Evolutionary conservation across 495 filamentous ascomycete genomes (phyloP).

Genomic region (Aeminium ludgeri): DNA sequence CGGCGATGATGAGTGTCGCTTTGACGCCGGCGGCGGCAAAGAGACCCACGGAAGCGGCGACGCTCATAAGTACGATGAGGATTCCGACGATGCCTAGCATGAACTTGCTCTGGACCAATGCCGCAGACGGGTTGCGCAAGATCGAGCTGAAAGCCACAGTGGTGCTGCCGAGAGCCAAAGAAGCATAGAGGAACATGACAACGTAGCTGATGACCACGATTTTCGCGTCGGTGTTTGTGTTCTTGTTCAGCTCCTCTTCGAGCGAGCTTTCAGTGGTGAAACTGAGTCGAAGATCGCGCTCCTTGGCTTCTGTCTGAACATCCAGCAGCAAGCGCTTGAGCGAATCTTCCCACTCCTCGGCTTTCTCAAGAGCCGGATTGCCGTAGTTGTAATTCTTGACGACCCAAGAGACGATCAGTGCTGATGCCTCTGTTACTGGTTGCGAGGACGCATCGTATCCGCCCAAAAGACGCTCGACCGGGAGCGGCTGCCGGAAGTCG

Average conservation of each 20-base stretch:
- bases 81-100: slow-evolving; percentile 84
- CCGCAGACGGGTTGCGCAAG: slow-evolving; percentile 60
- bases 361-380: slow-evolving; percentile 45
- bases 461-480: slow-evolving; percentile 70
- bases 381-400: slow-evolving; percentile 71
- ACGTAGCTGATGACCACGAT: slow-evolving; percentile 95
- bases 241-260: slow-evolving; percentile 88
- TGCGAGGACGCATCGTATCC: slow-evolving; percentile 40
- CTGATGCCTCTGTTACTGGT: slow-evolving; percentile 52
- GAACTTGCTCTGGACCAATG: slow-evolving; percentile 88
- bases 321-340: slow-evolving; percentile 51
- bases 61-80: slow-evolving; percentile 89
- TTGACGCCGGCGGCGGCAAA: slow-evolving; percentile 82
- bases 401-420: slow-evolving; percentile 90
- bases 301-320: slow-evolving; percentile 62
- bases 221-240: slow-evolving; percentile 92
- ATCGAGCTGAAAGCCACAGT: slow-evolving; percentile 60
- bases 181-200: slow-evolving; percentile 96
- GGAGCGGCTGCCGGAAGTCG: slow-evolving; percentile 68
- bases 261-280: slow-evolving; percentile 90
- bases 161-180: slow-evolving; percentile 74
- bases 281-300: slow-evolving; percentile 65
- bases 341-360: slow-evolving; percentile 77
- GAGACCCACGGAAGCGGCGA: slow-evolving; percentile 80
- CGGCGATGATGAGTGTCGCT: slow-evolving; percentile 91